phyloP scores from a whole-genome alignment of 1,284 basidiomycete species.

The Wolfiporia cocos region DNA sequence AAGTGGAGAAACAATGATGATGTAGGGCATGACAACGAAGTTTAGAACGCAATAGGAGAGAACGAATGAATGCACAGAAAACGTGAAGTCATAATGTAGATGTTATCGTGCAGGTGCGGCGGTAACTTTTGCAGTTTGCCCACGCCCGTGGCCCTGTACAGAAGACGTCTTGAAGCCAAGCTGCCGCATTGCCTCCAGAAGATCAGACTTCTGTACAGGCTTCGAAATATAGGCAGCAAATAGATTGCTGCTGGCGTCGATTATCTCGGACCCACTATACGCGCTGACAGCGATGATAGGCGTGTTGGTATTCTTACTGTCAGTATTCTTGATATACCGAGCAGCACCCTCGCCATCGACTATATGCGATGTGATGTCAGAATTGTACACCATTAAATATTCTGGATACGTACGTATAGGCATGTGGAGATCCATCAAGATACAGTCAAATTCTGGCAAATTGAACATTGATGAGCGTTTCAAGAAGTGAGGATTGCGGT shows the following conservation, averaged over 20 bases:
- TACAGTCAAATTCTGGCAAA: constrained; percentile 81
- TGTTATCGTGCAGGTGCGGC: constrained; percentile 18
- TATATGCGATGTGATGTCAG: constrained; percentile 24
- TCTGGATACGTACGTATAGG: constrained; percentile 64
- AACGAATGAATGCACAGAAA: constrained; percentile 21
- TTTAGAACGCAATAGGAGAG: neutral
- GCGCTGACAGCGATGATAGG: constrained; percentile 92
- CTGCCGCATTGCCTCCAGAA: constrained; percentile 74
- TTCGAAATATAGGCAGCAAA: constrained; percentile 86
- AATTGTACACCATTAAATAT: neutral
- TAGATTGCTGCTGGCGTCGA: constrained; percentile 66
- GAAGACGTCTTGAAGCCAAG: constrained; percentile 87
- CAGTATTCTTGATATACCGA: constrained; percentile 91
- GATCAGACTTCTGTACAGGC: constrained; percentile 82
- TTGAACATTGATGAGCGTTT: constrained; percentile 3
- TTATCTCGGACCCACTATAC: constrained; percentile 65
- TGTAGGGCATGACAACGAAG: constrained; percentile 7
- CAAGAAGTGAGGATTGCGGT: constrained; percentile 3
- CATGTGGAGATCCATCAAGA: constrained; percentile 88
- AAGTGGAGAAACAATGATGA: constrained; percentile 26
- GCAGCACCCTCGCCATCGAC: constrained; percentile 92
- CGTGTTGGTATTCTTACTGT: constrained; percentile 82
- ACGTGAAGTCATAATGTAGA: constrained; percentile 16
- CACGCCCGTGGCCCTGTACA: constrained; percentile 32
- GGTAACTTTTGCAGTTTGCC: constrained; percentile 32